A percentile compares a stretch with the other conserved stretches of the same genome.
Evolutionary conservation across 2,329 filamentous ascomycete species (phyloP).

Genomic region (Diaporthe nobilis): DNA sequence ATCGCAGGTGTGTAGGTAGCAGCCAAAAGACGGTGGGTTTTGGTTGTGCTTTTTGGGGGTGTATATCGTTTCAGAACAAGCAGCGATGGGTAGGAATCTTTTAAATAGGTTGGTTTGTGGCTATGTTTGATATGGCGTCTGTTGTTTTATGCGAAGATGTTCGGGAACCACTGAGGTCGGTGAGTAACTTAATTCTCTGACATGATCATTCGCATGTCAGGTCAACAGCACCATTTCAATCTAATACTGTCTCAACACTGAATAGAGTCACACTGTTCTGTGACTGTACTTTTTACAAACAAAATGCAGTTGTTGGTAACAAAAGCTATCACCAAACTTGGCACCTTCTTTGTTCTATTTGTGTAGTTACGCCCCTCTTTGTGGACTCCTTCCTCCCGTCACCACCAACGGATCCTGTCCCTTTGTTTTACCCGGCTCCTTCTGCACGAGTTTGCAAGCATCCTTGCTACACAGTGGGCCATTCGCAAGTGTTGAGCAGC

Average conservation of each 20-base stretch:
- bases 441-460: constrained; percentile 1
- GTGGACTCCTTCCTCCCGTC: constrained; percentile 17
- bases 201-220: background rate
- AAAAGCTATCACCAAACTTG: background rate
- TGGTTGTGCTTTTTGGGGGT: background rate
- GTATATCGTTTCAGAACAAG: fast-evolving
- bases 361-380: background rate
- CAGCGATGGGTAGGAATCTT: fast-evolving
- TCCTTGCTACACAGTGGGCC: constrained; percentile 26
- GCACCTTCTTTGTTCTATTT: background rate
- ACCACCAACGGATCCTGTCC: constrained; percentile 1
- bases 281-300: background rate
- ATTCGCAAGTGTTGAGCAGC: constrained; percentile 15
- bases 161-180: background rate
- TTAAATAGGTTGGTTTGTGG: no score
- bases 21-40: no score
- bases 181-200: background rate
- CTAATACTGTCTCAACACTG: background rate
- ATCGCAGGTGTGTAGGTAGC: background rate
- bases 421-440: background rate
- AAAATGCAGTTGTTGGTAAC: background rate
- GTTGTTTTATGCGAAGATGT: background rate
- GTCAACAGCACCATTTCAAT: no score
- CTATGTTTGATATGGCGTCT: no score
- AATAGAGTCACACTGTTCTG: background rate